Percentiles rank a stretch among this genome's conserved stretches.
Evolutionary conservation across 495 filamentous ascomycete species (phyloP).

Genomic region (Aspergillus campestris): DNA sequence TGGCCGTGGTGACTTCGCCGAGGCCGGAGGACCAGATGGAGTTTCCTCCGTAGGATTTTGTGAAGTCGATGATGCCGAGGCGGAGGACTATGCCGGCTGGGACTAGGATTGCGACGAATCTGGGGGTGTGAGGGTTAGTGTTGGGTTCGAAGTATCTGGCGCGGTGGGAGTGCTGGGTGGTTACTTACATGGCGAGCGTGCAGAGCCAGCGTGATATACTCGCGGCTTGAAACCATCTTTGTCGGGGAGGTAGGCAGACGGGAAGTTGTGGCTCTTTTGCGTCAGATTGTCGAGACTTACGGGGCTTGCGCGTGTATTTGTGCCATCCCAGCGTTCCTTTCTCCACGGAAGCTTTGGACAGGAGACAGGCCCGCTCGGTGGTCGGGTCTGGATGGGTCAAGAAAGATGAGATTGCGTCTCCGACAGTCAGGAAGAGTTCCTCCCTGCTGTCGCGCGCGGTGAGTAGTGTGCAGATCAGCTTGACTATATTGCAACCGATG

Average conservation of each 20-base stretch:
- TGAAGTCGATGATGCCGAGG: no score
- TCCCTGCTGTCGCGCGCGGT: constrained; percentile 15
- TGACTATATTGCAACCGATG: constrained; percentile 25
- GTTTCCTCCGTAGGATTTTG: no score
- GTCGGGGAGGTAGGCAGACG: neutral
- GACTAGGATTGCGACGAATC: no score
- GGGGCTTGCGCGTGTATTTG: neutral
- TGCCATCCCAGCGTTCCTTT: neutral
- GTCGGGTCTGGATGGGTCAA: constrained; percentile 30
- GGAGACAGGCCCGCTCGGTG: constrained; percentile 25
- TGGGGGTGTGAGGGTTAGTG: no score
- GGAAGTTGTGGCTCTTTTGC: neutral
- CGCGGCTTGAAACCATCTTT: no score
- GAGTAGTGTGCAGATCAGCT: constrained; percentile 23
- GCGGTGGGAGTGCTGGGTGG: no score
- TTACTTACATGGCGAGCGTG: no score
- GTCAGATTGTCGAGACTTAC: neutral
- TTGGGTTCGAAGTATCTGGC: no score
- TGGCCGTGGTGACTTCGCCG: neutral
- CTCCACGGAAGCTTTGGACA: constrained; percentile 3
- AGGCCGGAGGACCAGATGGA: neutral
- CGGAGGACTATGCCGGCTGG: no score
- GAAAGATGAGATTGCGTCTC: constrained; percentile 45
- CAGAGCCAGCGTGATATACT: no score
- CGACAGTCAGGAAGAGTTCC: constrained; percentile 38